phyloP scores from a whole-genome alignment of 2,329 filamentous ascomycete species.

The Emergomyces pasteurianus region DNA sequence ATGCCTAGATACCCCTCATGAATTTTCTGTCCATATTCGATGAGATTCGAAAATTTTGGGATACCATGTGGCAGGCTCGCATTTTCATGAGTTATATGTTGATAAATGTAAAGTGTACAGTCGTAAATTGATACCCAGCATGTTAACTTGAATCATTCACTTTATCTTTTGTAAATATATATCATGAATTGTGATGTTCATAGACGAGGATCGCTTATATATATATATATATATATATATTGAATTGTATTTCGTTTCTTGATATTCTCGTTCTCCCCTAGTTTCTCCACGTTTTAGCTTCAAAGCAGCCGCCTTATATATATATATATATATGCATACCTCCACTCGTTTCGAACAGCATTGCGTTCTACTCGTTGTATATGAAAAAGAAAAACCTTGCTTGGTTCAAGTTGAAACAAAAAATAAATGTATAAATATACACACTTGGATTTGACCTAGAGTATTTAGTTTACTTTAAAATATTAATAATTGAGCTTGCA shows the following conservation, averaged over 20 bases:
- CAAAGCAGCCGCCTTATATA: too few relatives aligned
- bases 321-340: too few relatives aligned
- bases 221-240: too few relatives aligned
- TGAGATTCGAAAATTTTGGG: neutral
- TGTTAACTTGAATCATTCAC: neutral
- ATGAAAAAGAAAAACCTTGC: too few relatives aligned
- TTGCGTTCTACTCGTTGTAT: too few relatives aligned
- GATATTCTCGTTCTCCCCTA: neutral
- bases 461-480: too few relatives aligned
- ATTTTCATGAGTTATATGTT: neutral
- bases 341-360: too few relatives aligned
- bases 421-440: too few relatives aligned
- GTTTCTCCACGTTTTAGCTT: too few relatives aligned
- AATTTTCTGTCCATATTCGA: neutral
- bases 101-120: neutral
- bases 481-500: too few relatives aligned
- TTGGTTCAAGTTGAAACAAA: too few relatives aligned
- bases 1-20: constrained; percentile 23
- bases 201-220: neutral
- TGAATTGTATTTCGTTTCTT: neutral
- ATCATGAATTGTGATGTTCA: neutral
- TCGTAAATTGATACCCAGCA: neutral
- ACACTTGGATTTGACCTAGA: too few relatives aligned
- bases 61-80: neutral
- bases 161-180: neutral